Evolutionary conservation across 2,329 filamentous ascomycete genomes (phyloP).

Genomic region (Aspergillus viridinutans): DNA sequence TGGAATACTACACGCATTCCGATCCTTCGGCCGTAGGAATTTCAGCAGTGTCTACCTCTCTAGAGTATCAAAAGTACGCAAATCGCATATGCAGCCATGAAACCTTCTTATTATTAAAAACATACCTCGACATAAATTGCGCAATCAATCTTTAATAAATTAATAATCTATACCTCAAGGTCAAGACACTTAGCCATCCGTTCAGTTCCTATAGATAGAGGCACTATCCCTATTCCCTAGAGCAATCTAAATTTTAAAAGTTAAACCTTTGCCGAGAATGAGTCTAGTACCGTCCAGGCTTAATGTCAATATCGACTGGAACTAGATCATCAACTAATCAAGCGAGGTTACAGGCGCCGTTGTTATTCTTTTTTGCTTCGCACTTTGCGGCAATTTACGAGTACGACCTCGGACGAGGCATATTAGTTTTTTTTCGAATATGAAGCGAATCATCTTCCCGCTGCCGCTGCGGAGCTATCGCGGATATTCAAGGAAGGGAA

Average conservation of each 20-base stretch:
- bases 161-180: neutral
- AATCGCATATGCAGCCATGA: neutral
- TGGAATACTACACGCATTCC: neutral
- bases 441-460: neutral
- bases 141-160: neutral
- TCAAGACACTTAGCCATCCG: neutral
- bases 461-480: neutral
- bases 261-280: neutral
- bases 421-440: neutral
- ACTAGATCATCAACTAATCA: neutral
- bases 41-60: too few species aligned
- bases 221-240: neutral
- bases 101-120: neutral
- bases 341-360: neutral
- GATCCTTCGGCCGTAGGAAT: neutral
- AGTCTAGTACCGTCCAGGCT: neutral
- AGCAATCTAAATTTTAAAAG: neutral
- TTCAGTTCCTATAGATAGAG: neutral
- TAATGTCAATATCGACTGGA: neutral
- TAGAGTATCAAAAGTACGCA: too few species aligned
- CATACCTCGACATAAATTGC: neutral
- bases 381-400: neutral
- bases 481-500: too few species aligned
- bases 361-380: neutral
- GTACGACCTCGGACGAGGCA: neutral